These are phyloP conservation scores for Monosporozyma solicola DNA, from an alignment of 805 yeast genomes.

Conservation along the genomic window DNA sequence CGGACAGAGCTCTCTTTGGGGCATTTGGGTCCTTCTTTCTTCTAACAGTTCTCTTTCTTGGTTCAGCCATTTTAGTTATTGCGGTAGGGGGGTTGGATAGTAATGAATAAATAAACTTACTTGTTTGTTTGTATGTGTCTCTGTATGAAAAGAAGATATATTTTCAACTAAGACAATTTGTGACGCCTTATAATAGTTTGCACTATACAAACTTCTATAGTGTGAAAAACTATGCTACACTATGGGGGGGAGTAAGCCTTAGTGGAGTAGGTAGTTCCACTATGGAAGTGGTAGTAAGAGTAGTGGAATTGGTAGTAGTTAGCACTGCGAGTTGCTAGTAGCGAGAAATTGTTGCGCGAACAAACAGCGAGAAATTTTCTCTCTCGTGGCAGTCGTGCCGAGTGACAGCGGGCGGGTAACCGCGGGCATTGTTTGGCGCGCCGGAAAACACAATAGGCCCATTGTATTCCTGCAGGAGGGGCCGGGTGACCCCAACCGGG, in stretches of 20 bases:
- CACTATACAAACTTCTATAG: neutral
- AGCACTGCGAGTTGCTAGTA: neutral
- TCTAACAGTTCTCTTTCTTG: constrained; percentile 28
- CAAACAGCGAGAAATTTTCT: neutral
- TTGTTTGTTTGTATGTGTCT: neutral
- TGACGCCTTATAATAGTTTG: neutral
- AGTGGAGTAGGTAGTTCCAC: neutral
- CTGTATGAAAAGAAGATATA: neutral
- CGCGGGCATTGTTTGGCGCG: neutral
- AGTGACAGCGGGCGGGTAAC: neutral
- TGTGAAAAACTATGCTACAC: neutral
- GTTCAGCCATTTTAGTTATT: constrained; percentile 1
- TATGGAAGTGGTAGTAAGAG: neutral
- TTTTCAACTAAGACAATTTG: neutral
- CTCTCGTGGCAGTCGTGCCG: neutral
- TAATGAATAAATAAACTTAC: neutral
- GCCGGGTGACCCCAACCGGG: too few relatives aligned
- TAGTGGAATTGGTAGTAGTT: neutral
- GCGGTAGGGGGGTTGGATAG: neutral
- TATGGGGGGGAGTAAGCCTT: neutral
- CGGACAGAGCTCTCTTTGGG: constrained; percentile 96
- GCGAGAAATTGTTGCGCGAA: neutral
- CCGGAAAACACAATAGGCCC: neutral
- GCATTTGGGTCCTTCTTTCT: constrained; percentile 85
- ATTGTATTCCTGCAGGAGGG: too few relatives aligned